Percentiles rank a stretch among this genome's conserved stretches.
These are phyloP conservation scores for Plasmodium adleri DNA, from an alignment of 169 alveolate species.

Conservation along the genomic window DNA sequence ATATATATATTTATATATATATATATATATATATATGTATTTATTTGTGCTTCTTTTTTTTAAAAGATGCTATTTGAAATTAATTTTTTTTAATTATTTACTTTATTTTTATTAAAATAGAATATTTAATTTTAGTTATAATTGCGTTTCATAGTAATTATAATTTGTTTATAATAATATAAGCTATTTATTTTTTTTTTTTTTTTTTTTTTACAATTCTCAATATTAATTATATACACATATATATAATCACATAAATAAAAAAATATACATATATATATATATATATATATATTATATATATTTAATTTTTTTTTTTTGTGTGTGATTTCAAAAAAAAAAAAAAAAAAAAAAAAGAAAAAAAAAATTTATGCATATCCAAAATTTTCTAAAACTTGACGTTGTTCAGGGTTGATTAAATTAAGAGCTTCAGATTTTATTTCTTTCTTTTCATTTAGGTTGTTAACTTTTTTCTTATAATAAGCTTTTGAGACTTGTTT, in stretches of 20 bases:
- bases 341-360: slow-evolving; percentile 14
- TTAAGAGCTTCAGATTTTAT: slow-evolving; percentile 33
- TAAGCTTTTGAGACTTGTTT: slow-evolving; percentile 89
- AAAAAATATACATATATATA: slow-evolving; percentile 4
- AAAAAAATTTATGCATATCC: slow-evolving; percentile 46
- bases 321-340: not conserved
- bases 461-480: slow-evolving; percentile 87
- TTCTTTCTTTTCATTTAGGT: slow-evolving; percentile 58
- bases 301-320: not conserved
- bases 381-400: slow-evolving; percentile 56
- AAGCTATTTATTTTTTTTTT: not conserved
- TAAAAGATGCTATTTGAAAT: too few species aligned
- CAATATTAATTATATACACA: not conserved
- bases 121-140: too few species aligned
- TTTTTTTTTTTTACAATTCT: slow-evolving; percentile 1
- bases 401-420: slow-evolving; percentile 56
- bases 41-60: too few species aligned
- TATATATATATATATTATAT: not conserved
- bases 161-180: not conserved
- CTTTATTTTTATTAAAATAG: too few species aligned
- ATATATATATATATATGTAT: too few species aligned
- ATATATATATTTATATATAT: too few species aligned
- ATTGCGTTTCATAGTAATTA: not conserved
- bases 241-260: not conserved
- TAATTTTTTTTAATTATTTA: too few species aligned